Base-by-base conservation (phyloP, 257 asterid species). In the Linderniella brevidens region DNA sequence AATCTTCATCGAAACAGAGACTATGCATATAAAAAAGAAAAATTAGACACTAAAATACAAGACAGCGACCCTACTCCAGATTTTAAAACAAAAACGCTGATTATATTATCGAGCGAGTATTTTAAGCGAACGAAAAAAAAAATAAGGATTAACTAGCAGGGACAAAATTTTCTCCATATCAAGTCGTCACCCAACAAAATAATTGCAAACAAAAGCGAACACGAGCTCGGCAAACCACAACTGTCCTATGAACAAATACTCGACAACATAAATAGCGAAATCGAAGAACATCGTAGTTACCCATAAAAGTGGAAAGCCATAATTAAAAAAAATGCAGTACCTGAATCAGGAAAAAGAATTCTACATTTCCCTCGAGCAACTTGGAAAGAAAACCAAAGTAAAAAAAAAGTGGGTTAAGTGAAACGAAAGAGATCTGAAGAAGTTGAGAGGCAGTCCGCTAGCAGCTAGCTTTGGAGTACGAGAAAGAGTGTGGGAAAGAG, bases 61-160 rank as follows among this genome's bases (percentile, higher is more conserved):
- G 66, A 68, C 41, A 59, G 49, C 50, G 68, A 58, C 71, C 67
- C 67, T 59, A 54, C 63, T 58, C 32, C 6, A 25, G 35, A 19
- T 42, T 35, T 12, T 12, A 48, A 49, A 52, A 8, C 12, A 39
- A 36, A 49, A 60, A 53, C 35, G 56, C 53, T 48, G 45, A 66
- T 45, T 43, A 18, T 65, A 53, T 48, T 25, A 25, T 29, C 52
- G 40, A 52, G 25, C 48, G 25, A 25, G 42, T 15, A 56, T 44
- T 20, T 5, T 25, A 25, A 25, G 32, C 32, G 15, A 54, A n/a
- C 7, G 19, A 37, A 37, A 56, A 18, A 17, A 13, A 18, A 52
- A 53, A 56, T 52, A 59, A 61, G 12, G 17, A 57, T 47, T 58
- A 69, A 68, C 72, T 58, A 51, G 20, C 11, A 58, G 8, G 13